These are phyloP conservation scores for Prunus dulcis DNA, from an alignment of 306 rosid genomes.

Conservation along the genomic window DNA sequence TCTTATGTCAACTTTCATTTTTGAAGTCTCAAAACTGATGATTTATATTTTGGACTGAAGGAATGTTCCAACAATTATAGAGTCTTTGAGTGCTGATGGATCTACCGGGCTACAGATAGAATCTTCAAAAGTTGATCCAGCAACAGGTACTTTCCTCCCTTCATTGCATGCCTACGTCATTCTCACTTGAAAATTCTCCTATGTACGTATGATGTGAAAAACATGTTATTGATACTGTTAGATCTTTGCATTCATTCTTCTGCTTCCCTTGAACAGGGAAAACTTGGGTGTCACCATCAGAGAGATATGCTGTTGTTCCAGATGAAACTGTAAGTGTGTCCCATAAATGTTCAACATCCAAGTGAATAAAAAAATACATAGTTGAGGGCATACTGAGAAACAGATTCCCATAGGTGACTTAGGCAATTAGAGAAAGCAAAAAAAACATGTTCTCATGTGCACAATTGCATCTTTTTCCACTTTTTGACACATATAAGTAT, in stretches of 20 bases:
- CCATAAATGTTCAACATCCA: neutral
- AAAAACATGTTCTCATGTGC: neutral
- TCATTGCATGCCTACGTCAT: neutral
- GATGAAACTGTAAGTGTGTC: slow-evolving; percentile 75
- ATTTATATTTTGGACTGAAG: slow-evolving; percentile 39
- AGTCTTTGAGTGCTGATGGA: slow-evolving; percentile 88
- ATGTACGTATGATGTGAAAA: neutral
- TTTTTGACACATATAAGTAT: too few relatives aligned
- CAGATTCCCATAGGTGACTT: neutral
- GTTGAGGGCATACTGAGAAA: neutral
- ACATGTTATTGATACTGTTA: slow-evolving; percentile 1
- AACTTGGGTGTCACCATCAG: slow-evolving; percentile 59
- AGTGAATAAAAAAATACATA: neutral
- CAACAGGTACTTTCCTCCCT: slow-evolving; percentile 56
- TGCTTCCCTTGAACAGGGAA: slow-evolving; percentile 44
- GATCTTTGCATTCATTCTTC: slow-evolving; percentile 4
- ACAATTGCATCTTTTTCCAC: too few relatives aligned
- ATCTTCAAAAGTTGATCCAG: slow-evolving; percentile 60
- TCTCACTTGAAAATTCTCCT: neutral
- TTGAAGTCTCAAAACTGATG: slow-evolving; percentile 23
- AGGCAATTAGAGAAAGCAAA: neutral
- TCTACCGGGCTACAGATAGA: slow-evolving; percentile 66
- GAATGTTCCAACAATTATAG: slow-evolving; percentile 75
- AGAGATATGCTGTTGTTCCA: slow-evolving; percentile 94
- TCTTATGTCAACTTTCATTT: slow-evolving; percentile 2